A percentile compares a stretch with the other conserved stretches of the same genome.
phyloP scores from a whole-genome alignment of 371 early-diverging fungal genomes.

The Parasitella parasitica region DNA sequence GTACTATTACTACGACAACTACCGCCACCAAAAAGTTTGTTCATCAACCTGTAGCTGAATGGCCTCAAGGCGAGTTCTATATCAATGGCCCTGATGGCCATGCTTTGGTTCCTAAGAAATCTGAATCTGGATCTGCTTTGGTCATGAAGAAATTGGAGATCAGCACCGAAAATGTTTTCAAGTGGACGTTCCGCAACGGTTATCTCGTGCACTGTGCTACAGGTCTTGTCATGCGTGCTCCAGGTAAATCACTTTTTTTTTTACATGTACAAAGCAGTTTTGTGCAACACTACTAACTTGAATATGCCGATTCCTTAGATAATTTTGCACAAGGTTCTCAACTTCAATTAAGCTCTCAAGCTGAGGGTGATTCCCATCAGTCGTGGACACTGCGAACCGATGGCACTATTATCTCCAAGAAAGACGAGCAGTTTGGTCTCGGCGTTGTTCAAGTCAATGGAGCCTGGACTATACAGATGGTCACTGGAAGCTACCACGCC shows the following conservation, averaged over 20 bases:
- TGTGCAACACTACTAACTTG: slow-evolving; percentile 1
- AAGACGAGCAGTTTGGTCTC: slow-evolving; percentile 28
- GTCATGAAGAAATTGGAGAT: slow-evolving; percentile 32
- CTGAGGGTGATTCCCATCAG: slow-evolving; percentile 26
- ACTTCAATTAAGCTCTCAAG: slow-evolving; percentile 26
- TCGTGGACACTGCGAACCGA: slow-evolving; percentile 40
- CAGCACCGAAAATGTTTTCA: slow-evolving; percentile 15
- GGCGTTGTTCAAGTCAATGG: slow-evolving; percentile 23
- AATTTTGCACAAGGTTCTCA: slow-evolving; percentile 21
- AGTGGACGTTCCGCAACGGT: slow-evolving; percentile 48
- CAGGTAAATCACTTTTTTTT: too few species aligned
- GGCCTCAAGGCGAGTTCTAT: slow-evolving; percentile 40
- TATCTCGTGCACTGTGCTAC: slow-evolving; percentile 51
- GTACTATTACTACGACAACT: not conserved
- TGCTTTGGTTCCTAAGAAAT: slow-evolving; percentile 33
- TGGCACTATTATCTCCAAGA: slow-evolving; percentile 35
- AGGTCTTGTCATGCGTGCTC: slow-evolving; percentile 34
- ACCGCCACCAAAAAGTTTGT: not conserved
- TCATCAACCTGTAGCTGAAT: slow-evolving; percentile 28
- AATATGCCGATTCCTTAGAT: too few species aligned
- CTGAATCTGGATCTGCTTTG: slow-evolving; percentile 32
- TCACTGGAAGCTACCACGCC: slow-evolving; percentile 23
- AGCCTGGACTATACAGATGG: slow-evolving; percentile 25
- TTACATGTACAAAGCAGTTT: not conserved
- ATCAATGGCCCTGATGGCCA: slow-evolving; percentile 32